phyloP scores from a whole-genome alignment of 805 yeast genomes.

The Kodamaea kaohsiungensis region DNA sequence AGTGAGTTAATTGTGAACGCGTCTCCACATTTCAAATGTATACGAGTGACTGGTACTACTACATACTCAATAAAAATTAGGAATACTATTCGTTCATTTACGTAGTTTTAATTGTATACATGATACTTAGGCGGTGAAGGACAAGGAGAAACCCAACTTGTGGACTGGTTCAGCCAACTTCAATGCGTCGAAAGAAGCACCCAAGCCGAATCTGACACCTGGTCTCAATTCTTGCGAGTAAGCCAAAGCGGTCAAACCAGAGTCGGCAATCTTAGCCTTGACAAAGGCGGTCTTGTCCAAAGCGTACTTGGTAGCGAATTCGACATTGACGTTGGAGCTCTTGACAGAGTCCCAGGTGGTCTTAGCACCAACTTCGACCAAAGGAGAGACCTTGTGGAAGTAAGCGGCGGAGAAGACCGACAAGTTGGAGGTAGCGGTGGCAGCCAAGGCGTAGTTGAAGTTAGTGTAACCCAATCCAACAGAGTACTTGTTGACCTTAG shows the following conservation, averaged over 20 bases:
- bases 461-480: constrained; percentile 92
- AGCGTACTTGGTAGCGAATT: constrained; percentile 92
- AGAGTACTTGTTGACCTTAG: constrained; percentile 90
- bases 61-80: neutral
- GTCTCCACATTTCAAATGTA: neutral
- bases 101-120: constrained; percentile 2
- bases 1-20: neutral
- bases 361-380: constrained; percentile 96
- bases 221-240: constrained; percentile 95
- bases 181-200: constrained; percentile 95
- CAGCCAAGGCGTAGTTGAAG: constrained; percentile 82
- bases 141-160: constrained; percentile 93
- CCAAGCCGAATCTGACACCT: constrained; percentile 95
- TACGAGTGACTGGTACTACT: neutral
- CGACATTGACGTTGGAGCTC: constrained; percentile 81
- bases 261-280: constrained; percentile 96
- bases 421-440: constrained; percentile 82
- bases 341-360: constrained; percentile 92
- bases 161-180: constrained; percentile 95
- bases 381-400: constrained; percentile 92
- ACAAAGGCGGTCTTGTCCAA: constrained; percentile 87
- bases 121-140: constrained; percentile 76
- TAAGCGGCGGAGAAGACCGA: constrained; percentile 91
- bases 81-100: constrained; percentile 1
- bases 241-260: constrained; percentile 90